Evolutionary conservation across 2,329 filamentous ascomycete genomes (phyloP), one percentile per base, ranked within the genome.

Genomic region (Dactylellina leptospora): DNA sequence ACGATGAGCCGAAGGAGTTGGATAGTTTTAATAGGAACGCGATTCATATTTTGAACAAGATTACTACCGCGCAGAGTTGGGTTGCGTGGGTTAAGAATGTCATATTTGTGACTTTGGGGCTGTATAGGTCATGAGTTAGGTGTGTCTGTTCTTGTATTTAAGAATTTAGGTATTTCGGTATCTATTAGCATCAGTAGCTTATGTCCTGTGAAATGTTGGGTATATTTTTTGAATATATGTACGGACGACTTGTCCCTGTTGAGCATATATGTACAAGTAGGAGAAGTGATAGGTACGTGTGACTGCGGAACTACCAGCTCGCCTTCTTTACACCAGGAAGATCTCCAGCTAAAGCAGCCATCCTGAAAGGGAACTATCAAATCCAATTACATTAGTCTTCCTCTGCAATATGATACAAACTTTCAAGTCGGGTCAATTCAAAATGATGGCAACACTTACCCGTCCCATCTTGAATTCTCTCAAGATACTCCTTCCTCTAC

Each of bases 261-360:
- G 38, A 16, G 11, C 5, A 51, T 47, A 33, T 22, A 18, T 69
- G 28, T 70, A 70, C 56, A 40, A 55, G 56, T 48, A 70, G 44
- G 36, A 23, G 13, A 47, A 13, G 30, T 16, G n/a, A 20, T 5
- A 55, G 20, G n/a, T n/a, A n/a, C n/a, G n/a, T 13, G 33, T 38
- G 10, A 23, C 20, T 16, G 4, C 5, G 30, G 50, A 51, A 44
- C 80, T 91, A 99, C 95, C 95, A 99, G 81, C 91, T 96, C 53
- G 95, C 95, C 84, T 96, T 96, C 85, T 89, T 92, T 61, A 99
- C 95, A 77, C 95, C 95, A 0, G 95, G 93, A 58, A 99, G 80
- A 73, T 91, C 87, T 54, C 95, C 95, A 28, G 86, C 88, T 74
- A 97, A 82, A 16, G 95, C 95, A 80, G 96, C 89, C 82, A 95